These are phyloP conservation scores for Verbascum thapsus DNA, from an alignment of 257 asterid genomes.

Conservation along the genomic window DNA sequence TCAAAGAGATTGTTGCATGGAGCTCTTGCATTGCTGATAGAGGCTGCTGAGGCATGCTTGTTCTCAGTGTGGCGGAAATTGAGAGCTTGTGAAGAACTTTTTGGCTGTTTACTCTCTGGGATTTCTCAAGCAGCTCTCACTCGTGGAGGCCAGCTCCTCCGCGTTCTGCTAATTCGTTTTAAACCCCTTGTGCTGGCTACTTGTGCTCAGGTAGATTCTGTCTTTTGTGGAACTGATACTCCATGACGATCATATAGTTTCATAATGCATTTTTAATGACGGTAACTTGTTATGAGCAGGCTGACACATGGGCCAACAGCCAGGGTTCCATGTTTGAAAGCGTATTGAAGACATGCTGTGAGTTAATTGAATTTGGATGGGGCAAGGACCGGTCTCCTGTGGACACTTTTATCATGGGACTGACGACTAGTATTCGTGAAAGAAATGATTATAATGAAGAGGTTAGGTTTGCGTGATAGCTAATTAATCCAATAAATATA, in stretches of 20 bases:
- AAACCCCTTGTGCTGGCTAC: slow-evolving; percentile 86
- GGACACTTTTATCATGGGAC: slow-evolving; percentile 92
- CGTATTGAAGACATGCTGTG: slow-evolving; percentile 84
- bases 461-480: slow-evolving; percentile 46
- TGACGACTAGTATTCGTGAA: slow-evolving; percentile 86
- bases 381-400: slow-evolving; percentile 82
- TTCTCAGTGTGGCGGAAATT: slow-evolving; percentile 81
- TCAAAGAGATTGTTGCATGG: slow-evolving; percentile 90
- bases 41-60: slow-evolving; percentile 88
- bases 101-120: slow-evolving; percentile 83
- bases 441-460: slow-evolving; percentile 83
- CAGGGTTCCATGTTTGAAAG: slow-evolving; percentile 88
- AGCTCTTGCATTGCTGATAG: slow-evolving; percentile 79
- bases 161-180: slow-evolving; percentile 83
- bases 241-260: slow-evolving; percentile 30
- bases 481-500: background rate
- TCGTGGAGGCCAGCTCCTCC: slow-evolving; percentile 94
- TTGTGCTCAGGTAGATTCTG: slow-evolving; percentile 76
- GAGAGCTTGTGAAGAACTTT: slow-evolving; percentile 94
- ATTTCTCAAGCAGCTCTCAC: slow-evolving; percentile 80
- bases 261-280: slow-evolving; percentile 18
- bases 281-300: slow-evolving; percentile 48
- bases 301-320: slow-evolving; percentile 72
- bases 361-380: slow-evolving; percentile 93
- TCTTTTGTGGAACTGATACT: slow-evolving; percentile 27